These are phyloP conservation scores for Saturnispora bothae DNA, from an alignment of 805 yeast species.

Conservation along the genomic window DNA sequence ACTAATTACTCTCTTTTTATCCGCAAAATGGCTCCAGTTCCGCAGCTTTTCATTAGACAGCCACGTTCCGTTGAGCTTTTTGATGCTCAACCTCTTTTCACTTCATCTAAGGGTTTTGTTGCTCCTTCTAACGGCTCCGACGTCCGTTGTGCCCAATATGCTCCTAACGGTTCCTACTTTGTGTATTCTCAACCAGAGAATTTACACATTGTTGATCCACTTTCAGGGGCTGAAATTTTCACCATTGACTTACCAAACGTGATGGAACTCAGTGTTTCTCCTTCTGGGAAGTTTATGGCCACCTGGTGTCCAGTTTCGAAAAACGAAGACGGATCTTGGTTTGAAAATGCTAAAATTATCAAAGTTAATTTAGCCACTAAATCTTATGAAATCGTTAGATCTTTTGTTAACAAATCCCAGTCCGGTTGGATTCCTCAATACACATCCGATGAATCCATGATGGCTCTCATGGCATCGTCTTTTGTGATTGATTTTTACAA, in stretches of 20 bases:
- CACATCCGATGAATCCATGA: slow-evolving; percentile 64
- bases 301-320: slow-evolving; percentile 86
- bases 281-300: slow-evolving; percentile 68
- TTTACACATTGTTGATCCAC: slow-evolving; percentile 51
- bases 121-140: slow-evolving; percentile 27
- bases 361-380: slow-evolving; percentile 29
- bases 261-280: slow-evolving; percentile 80
- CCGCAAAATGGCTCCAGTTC: too few species aligned
- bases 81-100: slow-evolving; percentile 35
- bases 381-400: slow-evolving; percentile 22
- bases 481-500: slow-evolving; percentile 65
- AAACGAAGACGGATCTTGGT: slow-evolving; percentile 52
- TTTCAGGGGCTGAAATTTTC: slow-evolving; percentile 35
- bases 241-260: slow-evolving; percentile 53
- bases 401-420: slow-evolving; percentile 73
- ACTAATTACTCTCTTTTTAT: too few species aligned
- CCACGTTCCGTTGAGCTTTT: slow-evolving; percentile 46
- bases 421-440: slow-evolving; percentile 91
- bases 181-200: slow-evolving; percentile 61
- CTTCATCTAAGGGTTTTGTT: slow-evolving; percentile 21
- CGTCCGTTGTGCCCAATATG: slow-evolving; percentile 55
- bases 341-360: slow-evolving; percentile 75
- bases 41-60: slow-evolving; percentile 32
- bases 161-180: slow-evolving; percentile 56
- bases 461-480: slow-evolving; percentile 42